Conservation (phyloP, 2,329 filamentous ascomycete genomes). For the Neofusicoccum sp. region DNA sequence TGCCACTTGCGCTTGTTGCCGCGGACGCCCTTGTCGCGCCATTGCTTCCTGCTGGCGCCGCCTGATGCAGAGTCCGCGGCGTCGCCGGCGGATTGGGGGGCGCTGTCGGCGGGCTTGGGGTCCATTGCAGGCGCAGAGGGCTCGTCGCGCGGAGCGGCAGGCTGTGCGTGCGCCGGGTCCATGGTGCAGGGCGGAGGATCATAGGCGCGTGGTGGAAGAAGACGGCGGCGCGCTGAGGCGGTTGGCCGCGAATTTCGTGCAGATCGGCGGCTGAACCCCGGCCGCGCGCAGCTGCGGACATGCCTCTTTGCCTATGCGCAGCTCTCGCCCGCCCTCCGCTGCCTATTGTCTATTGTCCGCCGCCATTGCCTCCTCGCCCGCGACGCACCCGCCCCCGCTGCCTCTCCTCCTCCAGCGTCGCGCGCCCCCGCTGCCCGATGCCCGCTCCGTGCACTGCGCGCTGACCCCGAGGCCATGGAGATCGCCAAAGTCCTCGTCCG, state of each 20-base stretch:
- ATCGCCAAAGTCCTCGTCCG: conserved; percentile 79
- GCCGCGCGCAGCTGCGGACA: background rate
- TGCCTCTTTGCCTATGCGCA: background rate
- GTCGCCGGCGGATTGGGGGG: background rate
- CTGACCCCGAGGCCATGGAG: conserved; percentile 53
- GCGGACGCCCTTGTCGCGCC: conserved; percentile 16
- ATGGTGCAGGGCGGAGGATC: conserved; percentile 27
- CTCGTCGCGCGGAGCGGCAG: background rate
- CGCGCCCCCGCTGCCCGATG: conserved; percentile 5
- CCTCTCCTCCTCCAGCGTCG: background rate
- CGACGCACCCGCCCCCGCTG: background rate
- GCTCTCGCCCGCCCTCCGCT: too few species aligned
- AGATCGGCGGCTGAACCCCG: background rate
- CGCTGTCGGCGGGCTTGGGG: conserved; percentile 21
- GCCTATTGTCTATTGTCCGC: background rate
- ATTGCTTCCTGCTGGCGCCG: conserved; percentile 8
- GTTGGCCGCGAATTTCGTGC: conserved; percentile 1
- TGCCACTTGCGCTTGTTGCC: conserved; percentile 36
- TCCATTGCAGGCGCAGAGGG: conserved; percentile 30
- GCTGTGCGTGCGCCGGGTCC: conserved; percentile 30
- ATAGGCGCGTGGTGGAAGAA: conserved; percentile 24
- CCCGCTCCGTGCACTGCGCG: background rate
- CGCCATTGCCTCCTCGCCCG: background rate
- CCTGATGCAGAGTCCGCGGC: conserved; percentile 1
- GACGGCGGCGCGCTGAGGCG: background rate